Evolutionary conservation across 805 yeast genomes (phyloP).

Genomic region (Ogataea angusta): DNA sequence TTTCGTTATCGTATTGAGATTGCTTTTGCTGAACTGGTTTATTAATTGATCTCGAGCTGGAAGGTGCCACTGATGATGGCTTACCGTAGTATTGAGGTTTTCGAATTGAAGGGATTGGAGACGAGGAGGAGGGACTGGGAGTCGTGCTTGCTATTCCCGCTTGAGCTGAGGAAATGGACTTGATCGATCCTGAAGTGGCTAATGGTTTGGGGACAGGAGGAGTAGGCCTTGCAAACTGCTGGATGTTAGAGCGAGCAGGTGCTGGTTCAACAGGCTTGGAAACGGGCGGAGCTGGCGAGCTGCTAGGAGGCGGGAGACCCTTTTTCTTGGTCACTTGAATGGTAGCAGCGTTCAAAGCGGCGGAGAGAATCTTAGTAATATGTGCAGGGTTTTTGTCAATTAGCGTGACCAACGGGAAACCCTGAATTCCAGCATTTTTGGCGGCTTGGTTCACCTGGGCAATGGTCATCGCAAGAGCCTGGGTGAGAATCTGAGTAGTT

Average conservation of each 20-base stretch:
- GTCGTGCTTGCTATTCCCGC: conserved; percentile 7
- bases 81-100: conserved; percentile 31
- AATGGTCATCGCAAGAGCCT: conserved; percentile 89
- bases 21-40: conserved; percentile 8
- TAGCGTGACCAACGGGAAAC: conserved; percentile 72
- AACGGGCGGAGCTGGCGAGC: conserved; percentile 8
- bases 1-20: conserved; percentile 2
- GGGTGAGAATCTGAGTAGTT: conserved; percentile 80
- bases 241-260: conserved; percentile 19
- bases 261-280: conserved; percentile 18
- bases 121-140: conserved; percentile 18
- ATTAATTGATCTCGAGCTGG: conserved; percentile 1
- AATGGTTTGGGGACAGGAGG: conserved; percentile 14
- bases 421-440: conserved; percentile 74
- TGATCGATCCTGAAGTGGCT: conserved; percentile 18
- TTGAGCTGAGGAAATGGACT: conserved; percentile 11
- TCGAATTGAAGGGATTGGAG: conserved; percentile 18
- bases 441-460: conserved; percentile 89
- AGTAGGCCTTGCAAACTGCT: conserved; percentile 13
- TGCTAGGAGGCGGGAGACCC: conserved; percentile 33
- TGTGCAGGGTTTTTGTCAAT: conserved; percentile 81
- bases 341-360: conserved; percentile 78
- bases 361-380: conserved; percentile 71
- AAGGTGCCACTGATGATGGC: conserved; percentile 13
- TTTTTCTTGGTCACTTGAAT: conserved; percentile 55